Base-by-base conservation (phyloP, 371 early-diverging fungal species). In the Zopfochytrium polystomum region DNA sequence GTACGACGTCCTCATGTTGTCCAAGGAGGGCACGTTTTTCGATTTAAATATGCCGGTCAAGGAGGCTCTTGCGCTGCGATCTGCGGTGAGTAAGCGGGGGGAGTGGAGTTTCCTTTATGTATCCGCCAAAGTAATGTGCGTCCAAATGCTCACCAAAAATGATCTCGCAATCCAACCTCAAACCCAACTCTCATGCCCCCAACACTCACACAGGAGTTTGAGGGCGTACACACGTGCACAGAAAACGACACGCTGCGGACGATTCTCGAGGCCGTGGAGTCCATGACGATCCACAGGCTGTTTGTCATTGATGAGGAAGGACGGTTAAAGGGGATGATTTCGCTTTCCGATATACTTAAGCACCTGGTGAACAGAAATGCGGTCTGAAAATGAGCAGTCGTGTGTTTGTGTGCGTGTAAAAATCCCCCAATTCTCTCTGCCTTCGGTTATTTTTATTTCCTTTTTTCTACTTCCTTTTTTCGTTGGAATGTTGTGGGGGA, bases 181-280 rank as follows among this genome's bases (percentile, higher is more conserved):
- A n/a, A n/a, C n/a, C n/a, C n/a, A n/a, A n/a, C n/a, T n/a, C n/a
- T n/a, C n/a, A n/a, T n/a, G n/a, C n/a, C n/a, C n/a, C n/a, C n/a
- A n/a, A n/a, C 52, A n/a, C 23, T 31, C 20, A 50, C 5, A n/a
- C n/a, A n/a, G n/a, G n/a, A n/a, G n/a, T 95, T 93, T 69, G 86
- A 89, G 23, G 95, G 95, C 1, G 92, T 96, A 5, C 96, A 95
- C 66, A 90, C 93, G 9, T 97, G 98, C 74, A 86, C 85, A 0
- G 59, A 84, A 50, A 82, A 77, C 50, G 95, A 95, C 71, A 92
- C 92, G 35, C 80, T 97, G 20, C 82, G 85, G 32, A 89, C 90
- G 0, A 84, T 96, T 45, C 82, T 97, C 55, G 88, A 89, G 31
- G 88, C 88, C 0, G 90, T 97, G 54, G 81, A 88, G 60, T 84